Conservation (phyloP, 2,329 filamentous ascomycete species). For the Myriosclerotinia scirpicola region DNA sequence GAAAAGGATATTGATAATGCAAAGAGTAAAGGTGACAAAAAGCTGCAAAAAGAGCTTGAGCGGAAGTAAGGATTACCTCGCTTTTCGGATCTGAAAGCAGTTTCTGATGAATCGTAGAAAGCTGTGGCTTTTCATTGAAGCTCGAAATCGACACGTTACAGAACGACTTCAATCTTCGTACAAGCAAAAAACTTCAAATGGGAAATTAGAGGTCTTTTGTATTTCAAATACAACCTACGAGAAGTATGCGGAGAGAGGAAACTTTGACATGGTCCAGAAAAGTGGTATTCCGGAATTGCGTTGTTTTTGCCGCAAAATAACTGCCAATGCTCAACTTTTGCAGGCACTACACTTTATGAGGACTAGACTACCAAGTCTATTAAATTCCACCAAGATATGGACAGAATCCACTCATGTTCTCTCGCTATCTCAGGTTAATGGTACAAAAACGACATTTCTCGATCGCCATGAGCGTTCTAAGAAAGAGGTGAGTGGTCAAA, state of each 20-base stretch:
- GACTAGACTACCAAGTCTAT: background rate
- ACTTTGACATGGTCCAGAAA: conserved; percentile 34
- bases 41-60: background rate
- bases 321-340: background rate
- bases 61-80: conserved; percentile 23
- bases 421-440: too few relatives aligned
- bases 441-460: too few relatives aligned
- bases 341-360: conserved; percentile 9
- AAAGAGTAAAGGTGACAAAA: background rate
- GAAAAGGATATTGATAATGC: background rate
- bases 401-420: background rate
- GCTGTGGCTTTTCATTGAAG: background rate
- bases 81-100: background rate
- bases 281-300: conserved; percentile 42
- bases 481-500: too few relatives aligned
- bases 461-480: too few relatives aligned
- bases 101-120: background rate
- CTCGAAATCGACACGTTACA: background rate
- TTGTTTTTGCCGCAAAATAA: conserved; percentile 38
- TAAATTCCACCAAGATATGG: conserved; percentile 7
- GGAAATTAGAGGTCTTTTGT: conserved; percentile 41
- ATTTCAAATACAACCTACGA: conserved; percentile 43
- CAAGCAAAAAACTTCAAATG: conserved; percentile 22
- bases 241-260: conserved; percentile 39
- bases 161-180: background rate